Evolutionary conservation across 805 yeast species (phyloP), one percentile per base, ranked within the genome.

Genomic region (Kodamaea nitidulidarum): DNA sequence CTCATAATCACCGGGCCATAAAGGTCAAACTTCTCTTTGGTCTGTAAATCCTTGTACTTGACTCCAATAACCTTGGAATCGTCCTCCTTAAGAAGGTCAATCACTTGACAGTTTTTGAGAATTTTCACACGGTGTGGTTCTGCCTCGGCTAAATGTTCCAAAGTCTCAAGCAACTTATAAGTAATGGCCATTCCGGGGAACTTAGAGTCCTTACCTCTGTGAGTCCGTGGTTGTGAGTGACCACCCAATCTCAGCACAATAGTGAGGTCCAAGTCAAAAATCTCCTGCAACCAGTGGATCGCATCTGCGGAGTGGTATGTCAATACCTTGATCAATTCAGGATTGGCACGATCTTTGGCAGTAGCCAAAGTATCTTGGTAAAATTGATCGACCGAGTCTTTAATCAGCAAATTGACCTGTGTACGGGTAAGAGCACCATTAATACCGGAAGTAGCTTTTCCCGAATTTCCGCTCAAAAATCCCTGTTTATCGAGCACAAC

Each of bases 241-340:
- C 95, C 95, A 18, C 95, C 95, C 31, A 86, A 60, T 49, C 85
- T 75, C n/a, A 86, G 74, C 9, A 86, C 83, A 11, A 80, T 67
- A 6, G 84, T 73, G 40, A 86, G 63, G 49, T 81, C 85, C 36
- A 84, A 61, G 5, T 69, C 72, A 49, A 84, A 78, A 4, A 70
- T 73, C 21, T 74, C 70, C 48, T 81, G 83, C 37, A 86, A 69
- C 91, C 95, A 86, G 35, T 76, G 75, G 35, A 86, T 73, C 0
- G 93, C 90, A 31, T 69, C 73, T 4, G 75, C 78, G 2, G 88
- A 80, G 32, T 81, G 78, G 41, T 71, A 61, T 1, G 84, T 73
- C 43, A 86, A 63, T 4, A 76, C 81, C 22, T 67, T 61, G 59
- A 83, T 81, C 47, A 86, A 67, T 2, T 61, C 63, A 10, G 76